Percentiles rank a stretch among this genome's conserved stretches.
phyloP scores from a whole-genome alignment of 2,329 filamentous ascomycete genomes.

The Diaporthe ampelina region DNA sequence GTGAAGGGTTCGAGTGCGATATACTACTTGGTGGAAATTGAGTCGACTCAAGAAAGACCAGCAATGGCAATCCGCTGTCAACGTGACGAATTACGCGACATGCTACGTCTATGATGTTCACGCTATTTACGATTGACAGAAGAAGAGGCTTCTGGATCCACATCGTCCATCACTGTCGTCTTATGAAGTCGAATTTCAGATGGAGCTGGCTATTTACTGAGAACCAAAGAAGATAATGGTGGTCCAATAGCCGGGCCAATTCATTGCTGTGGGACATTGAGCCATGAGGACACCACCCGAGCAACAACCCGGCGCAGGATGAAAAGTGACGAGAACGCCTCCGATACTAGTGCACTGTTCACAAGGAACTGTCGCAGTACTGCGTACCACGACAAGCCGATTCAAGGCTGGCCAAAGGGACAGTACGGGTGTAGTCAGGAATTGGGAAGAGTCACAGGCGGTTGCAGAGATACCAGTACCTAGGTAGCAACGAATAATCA shows the following conservation, averaged over 20 bases:
- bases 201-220: background rate
- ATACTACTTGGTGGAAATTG: background rate
- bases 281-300: background rate
- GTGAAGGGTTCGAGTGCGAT: background rate
- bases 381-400: background rate
- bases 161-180: background rate
- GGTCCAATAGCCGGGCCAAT: background rate
- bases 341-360: background rate
- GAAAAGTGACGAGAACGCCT: background rate
- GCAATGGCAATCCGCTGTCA: background rate
- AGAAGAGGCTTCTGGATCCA: background rate
- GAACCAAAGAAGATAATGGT: background rate
- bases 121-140: background rate
- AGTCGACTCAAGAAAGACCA: background rate
- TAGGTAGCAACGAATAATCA: background rate
- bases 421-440: background rate
- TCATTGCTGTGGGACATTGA: background rate
- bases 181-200: background rate
- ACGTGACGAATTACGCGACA: conserved; percentile 8
- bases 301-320: background rate
- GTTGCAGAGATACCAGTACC: background rate
- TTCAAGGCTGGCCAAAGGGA: background rate
- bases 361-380: background rate
- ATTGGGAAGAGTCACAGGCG: background rate
- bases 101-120: background rate